Percentiles rank a stretch among this genome's conserved stretches.
Evolutionary conservation across 805 yeast species (phyloP).

Genomic region (Kuraishia capsulata): DNA sequence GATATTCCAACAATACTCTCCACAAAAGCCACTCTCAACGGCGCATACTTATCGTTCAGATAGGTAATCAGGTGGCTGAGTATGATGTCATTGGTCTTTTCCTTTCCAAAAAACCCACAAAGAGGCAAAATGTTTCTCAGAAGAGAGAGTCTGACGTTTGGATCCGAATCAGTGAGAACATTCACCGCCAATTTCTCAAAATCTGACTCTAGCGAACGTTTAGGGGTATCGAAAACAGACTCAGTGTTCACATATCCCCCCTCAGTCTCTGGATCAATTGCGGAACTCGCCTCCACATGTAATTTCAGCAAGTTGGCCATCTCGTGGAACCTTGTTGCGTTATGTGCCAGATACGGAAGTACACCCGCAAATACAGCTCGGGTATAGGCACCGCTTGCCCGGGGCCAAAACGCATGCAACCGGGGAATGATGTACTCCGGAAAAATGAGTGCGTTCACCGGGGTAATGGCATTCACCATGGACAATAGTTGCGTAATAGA

Average conservation of each 20-base stretch:
- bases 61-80: constrained; percentile 88
- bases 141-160: constrained; percentile 61
- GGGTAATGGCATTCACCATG: constrained; percentile 56
- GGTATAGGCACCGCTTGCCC: constrained; percentile 25
- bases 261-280: constrained; percentile 36
- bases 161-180: constrained; percentile 60
- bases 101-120: constrained; percentile 78
- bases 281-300: constrained; percentile 13
- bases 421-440: constrained; percentile 79
- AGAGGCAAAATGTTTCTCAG: constrained; percentile 65
- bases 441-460: constrained; percentile 68
- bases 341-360: constrained; percentile 61
- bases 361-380: constrained; percentile 65
- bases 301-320: constrained; percentile 42
- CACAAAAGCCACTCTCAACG: constrained; percentile 63
- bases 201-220: constrained; percentile 35
- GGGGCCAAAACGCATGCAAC: constrained; percentile 19
- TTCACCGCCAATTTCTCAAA: constrained; percentile 60
- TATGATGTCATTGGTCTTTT: constrained; percentile 80
- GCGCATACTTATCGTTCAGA: constrained; percentile 67
- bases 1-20: constrained; percentile 66
- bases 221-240: constrained; percentile 26
- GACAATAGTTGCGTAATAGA: constrained; percentile 58
- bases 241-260: constrained; percentile 24
- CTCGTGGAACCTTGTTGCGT: constrained; percentile 56